These are phyloP conservation scores for Neofusicoccum cordaticola DNA, from an alignment of 2,329 filamentous ascomycete species.

Conservation along the genomic window DNA sequence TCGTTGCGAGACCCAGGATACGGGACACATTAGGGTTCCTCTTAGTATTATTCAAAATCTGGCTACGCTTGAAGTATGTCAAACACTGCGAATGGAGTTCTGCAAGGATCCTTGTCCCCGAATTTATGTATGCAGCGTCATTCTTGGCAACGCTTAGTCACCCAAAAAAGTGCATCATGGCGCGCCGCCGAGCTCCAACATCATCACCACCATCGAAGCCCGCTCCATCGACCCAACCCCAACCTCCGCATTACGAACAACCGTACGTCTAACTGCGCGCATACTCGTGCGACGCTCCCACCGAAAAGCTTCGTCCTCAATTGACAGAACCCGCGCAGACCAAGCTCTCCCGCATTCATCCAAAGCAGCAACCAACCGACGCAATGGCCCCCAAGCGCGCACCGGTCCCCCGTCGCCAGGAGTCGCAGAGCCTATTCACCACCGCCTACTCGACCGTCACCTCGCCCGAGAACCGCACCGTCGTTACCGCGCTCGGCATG, in stretches of 20 bases:
- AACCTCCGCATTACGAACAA: not conserved
- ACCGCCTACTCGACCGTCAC: conserved; percentile 41
- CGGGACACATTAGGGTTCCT: too few species aligned
- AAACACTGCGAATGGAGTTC: not conserved
- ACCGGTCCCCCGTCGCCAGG: not conserved
- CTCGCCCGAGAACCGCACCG: conserved; percentile 48
- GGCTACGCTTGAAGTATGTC: too few species aligned
- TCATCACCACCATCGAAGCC: not conserved
- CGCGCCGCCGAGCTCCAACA: conserved; percentile 8
- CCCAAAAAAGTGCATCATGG: conserved; percentile 17
- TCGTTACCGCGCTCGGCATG: conserved; percentile 48
- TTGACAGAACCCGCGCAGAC: not conserved
- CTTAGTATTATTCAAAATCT: too few species aligned
- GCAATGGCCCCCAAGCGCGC: conserved; percentile 14
- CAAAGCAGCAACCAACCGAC: not conserved
- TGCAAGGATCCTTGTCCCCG: not conserved
- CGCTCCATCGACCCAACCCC: not conserved
- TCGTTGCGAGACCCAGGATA: too few species aligned
- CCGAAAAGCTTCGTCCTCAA: not conserved
- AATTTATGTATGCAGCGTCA: not conserved
- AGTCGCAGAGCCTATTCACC: conserved; percentile 1
- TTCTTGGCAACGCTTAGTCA: conserved; percentile 18
- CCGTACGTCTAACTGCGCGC: not conserved
- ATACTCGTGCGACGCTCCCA: not conserved
- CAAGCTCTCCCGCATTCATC: not conserved